Base-by-base conservation (phyloP, 371 early-diverging fungal genomes). In the Choanephora cucurbitarum region DNA sequence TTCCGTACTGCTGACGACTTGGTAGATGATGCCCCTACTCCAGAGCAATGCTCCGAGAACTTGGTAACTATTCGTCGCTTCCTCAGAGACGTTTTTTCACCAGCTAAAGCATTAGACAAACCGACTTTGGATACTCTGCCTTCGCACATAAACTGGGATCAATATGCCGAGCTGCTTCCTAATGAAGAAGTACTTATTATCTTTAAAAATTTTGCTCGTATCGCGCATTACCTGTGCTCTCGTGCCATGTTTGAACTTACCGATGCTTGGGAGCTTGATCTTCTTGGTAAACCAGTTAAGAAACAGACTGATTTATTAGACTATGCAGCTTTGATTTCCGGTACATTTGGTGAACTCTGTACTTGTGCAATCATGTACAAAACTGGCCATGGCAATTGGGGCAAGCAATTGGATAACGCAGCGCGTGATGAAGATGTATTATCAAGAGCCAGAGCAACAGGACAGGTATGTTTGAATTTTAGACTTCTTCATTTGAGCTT, bases 1-100 rank as follows among this genome's bases (percentile, higher is more conserved):
- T 85, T 81, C 47, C 82, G 85, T 22, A 60, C 74, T 31, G 72
- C 75, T 9, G 85, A 85, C 55, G 85, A 85, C 51, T 60, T 85
- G n/a, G 70, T 75, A 3, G 85, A 85, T 58, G 72, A 66, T 42
- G 64, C 66, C 0, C 59, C 64, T 41, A 64, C 66, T 4, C 58
- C 50, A n/a, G 51, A 55, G 19, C 49, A 61, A 48, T 43, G 66
- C 8, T 49, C 59, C 28, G 19, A 59, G 14, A 65, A 69, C 28
- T 43, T 75, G 41, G 56, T 61, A 1, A 60, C 67, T n/a, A 66
- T 74, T 31, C 59, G 69, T 5, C 33, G 33, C 0, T 69, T 72
- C 32, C 24, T 77, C n/a, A 55, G 56, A 10, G 60, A 60, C 33
- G 52, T 61, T 8, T 67, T 60, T 46, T 51, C 48, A 18, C 39